Base-by-base conservation (phyloP, 2,329 filamentous ascomycete species). In the Huntiella bhutanensis region DNA sequence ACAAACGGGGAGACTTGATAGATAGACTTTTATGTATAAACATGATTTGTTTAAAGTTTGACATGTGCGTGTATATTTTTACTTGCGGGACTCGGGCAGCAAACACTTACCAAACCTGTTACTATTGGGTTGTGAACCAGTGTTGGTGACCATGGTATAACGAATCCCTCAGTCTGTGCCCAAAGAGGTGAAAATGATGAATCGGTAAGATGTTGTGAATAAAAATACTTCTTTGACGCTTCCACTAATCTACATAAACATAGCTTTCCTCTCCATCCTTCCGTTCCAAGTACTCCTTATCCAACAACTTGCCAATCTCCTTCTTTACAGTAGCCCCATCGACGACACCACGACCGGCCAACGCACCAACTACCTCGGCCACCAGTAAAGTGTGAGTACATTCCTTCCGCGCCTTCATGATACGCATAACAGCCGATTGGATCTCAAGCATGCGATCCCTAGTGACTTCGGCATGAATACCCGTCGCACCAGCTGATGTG, bases 271-370 rank as follows among this genome's bases (percentile, higher is more conserved):
- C 78, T 41, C 84, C 75, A 16, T 78, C 82, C 51, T 81, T 78
- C 41, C 85, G 70, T 60, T 94, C 86, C 55, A 94, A 76, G 55
- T 94, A 94, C 53, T 94, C 86, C 64, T 92, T 93, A 58, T 94
- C 86, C 45, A 94, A 88, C 53, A 94, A 67, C 77, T 83, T 86
- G 62, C 96, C 91, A 61, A 98, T 95, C 60, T 96, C 92, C 65
- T 81, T 80, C 75, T 98, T 98, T 53, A 98, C 96, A 52, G 91
- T 85, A 2, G 69, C 69, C 36, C 86, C 73, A 57, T 93, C 87
- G 49, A 98, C 68, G 13, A 83, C 84, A 11, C 91, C 92, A 46
- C 91, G 71, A 53, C 74, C 83, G 66, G 80, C 83, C 1, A 88
- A 98, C 57, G 88, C 77, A 55, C 80, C 82, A 57, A 98, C 95